These are phyloP conservation scores for Ustilaginoidea virens DNA, from an alignment of 2,329 filamentous ascomycete genomes.

Conservation along the genomic window DNA sequence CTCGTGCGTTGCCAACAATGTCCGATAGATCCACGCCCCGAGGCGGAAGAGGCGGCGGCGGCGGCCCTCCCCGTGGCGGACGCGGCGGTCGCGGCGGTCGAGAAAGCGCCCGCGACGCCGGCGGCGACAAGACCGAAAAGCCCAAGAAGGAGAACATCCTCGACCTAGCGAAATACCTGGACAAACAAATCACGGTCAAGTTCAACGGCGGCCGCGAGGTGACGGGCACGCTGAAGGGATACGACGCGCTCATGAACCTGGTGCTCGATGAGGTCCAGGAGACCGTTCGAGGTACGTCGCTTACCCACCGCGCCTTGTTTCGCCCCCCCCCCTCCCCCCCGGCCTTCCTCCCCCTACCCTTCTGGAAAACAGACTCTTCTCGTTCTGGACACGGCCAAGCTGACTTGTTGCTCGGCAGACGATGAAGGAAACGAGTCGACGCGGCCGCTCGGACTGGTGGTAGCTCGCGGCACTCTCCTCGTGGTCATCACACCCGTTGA, in stretches of 20 bases:
- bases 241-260: constrained; percentile 95
- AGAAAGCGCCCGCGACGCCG: constrained; percentile 21
- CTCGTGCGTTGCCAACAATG: constrained; percentile 20
- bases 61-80: constrained; percentile 25
- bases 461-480: constrained; percentile 81
- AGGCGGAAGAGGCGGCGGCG: constrained; percentile 24
- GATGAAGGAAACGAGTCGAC: constrained; percentile 82
- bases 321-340: too few species aligned
- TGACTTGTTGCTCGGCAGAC: too few species aligned
- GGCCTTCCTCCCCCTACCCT: too few species aligned
- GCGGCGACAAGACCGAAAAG: constrained; percentile 45
- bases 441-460: constrained; percentile 69
- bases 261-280: constrained; percentile 92
- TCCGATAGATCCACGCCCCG: constrained; percentile 34
- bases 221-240: constrained; percentile 80
- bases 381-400: too few species aligned
- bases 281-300: constrained; percentile 59
- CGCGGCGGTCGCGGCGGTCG: constrained; percentile 26
- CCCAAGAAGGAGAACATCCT: constrained; percentile 99
- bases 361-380: too few species aligned
- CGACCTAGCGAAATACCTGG: constrained; percentile 89
- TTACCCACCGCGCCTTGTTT: neutral
- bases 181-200: constrained; percentile 89
- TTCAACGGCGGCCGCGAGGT: constrained; percentile 93
- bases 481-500: constrained; percentile 87